Evolutionary conservation across 345 rosid genomes (phyloP), one percentile per base, ranked within the genome.

Genomic region (Sonneratia alba): DNA sequence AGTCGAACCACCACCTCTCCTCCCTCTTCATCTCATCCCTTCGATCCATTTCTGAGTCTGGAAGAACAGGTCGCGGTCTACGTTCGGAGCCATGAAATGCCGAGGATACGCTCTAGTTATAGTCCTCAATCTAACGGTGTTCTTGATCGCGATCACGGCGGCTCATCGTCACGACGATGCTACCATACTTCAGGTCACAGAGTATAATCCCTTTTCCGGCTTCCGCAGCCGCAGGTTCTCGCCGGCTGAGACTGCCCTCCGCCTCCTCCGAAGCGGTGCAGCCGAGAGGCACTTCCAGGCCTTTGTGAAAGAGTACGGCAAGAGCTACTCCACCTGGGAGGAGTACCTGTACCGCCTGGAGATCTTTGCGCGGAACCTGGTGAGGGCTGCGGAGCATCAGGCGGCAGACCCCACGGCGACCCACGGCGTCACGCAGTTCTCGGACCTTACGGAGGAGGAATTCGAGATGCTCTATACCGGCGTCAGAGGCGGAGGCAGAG

Each of bases 301-400:
- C 38, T 94, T 91, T 80, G 83, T 94, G 69, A 72, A 78, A 27
- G 82, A 81, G 69, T 83, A 86, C 73, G 85, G 81, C 70, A 91
- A 84, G 67, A 86, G 72, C 42, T 91, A 94, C 81, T 27, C 76
- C 34, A 85, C 82, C 7, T 74, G 80, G 72, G 96, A 79, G 82
- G 96, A 94, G 79, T 85, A 89, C 80, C 18, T 87, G 66, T 88
- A 74, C 83, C 93, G 97, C 24, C 85, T 94, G 15, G 82, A 87
- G 10, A 75, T 94, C 40, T 91, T 90, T 51, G 88, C 89, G 21
- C 71, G 70, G 85, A 94, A 94, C 84, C 43, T 91, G 71, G 71
- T 85, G 43, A 86, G 77, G 75, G 98, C 96, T 2, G 91, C 83
- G 0, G 88, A 91, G 81, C 96, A 94, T 69, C 97, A 94, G 86